Evolutionary conservation across 768 basidiomycete species (phyloP), one percentile per base, ranked within the genome.

Genomic region (Suillus luteus): DNA sequence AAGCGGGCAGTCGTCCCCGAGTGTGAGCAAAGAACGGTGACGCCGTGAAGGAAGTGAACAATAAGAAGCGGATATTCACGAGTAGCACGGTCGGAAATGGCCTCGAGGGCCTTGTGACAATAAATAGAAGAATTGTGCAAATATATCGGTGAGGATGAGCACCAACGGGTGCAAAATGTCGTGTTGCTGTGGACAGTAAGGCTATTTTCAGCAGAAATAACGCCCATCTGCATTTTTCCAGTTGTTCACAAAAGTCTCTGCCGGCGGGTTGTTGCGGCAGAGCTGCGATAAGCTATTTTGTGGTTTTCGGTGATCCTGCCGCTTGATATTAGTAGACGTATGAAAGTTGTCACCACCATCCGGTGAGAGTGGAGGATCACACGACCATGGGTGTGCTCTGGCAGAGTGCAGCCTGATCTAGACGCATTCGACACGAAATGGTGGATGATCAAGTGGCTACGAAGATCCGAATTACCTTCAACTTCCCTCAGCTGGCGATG

Each of bases 281-380:
- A 9, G 31, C 31, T 52, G 27, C 27, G 51, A 52, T 52, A 52
- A 52, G 51, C 51, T 52, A 31, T 52, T 9, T 51, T 9, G 24
- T 8, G 12, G 22, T 24, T 24, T 33, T 52, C 27, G 4, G 51
- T 52, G 17, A 19, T 54, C 31, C 31, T 52, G 31, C 19, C 19
- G 19, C 11, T 33, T 33, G 10, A 31, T 2, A 49, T 49, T 24
- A 14, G 22, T 14, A 24, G 48, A 24, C 17, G 17, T 48, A 33
- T 54, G 52, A 35, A 54, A 19, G 52, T 54, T 11, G 52, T 54
- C 38, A 38, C 15, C 11, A 24, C 22, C 5, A 5, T n/a, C n/a
- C 38, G 37, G 38, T 38, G 38, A 57, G 24, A 57, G 37, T 27
- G 40, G 27, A 58, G 57, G 52, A 41, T 58, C 57, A 58, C 40